phyloP scores from a whole-genome alignment of 2,329 filamentous ascomycete species.

The Dothideomycetes sp. region DNA sequence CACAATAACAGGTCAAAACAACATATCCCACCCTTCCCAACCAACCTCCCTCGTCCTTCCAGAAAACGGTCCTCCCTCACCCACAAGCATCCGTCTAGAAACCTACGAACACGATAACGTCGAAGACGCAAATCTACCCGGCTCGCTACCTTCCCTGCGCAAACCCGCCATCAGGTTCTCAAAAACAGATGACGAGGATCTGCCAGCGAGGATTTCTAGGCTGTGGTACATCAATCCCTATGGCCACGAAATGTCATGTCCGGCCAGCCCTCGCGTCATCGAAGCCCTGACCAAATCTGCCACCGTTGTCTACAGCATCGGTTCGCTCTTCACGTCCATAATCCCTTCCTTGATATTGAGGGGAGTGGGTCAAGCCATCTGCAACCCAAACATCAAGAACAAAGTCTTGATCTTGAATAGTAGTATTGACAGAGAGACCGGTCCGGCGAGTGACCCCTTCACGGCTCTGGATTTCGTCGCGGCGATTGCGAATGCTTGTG shows the following conservation, averaged over 20 bases:
- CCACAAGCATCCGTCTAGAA: constrained; percentile 22
- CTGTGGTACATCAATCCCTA: constrained; percentile 99
- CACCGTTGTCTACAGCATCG: constrained; percentile 81
- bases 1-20: constrained; percentile 82
- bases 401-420: constrained; percentile 84
- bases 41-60: constrained; percentile 6
- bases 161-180: constrained; percentile 74
- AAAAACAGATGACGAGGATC: constrained; percentile 64
- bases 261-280: constrained; percentile 72
- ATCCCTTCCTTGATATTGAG: constrained; percentile 72
- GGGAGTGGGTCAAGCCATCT: constrained; percentile 58
- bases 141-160: constrained; percentile 69
- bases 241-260: constrained; percentile 85
- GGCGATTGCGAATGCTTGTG: constrained; percentile 66
- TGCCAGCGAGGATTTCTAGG: constrained; percentile 66
- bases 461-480: constrained; percentile 72
- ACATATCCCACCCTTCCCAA: constrained; percentile 58
- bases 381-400: constrained; percentile 44
- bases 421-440: constrained; percentile 76
- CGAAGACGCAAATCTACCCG: constrained; percentile 73
- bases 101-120: constrained; percentile 53
- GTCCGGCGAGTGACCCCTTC: constrained; percentile 56
- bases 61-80: background rate
- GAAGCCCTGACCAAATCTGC: constrained; percentile 55
- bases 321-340: constrained; percentile 85